Conservation (phyloP, 306 rosid species). For the Quercus glauca region DNA sequence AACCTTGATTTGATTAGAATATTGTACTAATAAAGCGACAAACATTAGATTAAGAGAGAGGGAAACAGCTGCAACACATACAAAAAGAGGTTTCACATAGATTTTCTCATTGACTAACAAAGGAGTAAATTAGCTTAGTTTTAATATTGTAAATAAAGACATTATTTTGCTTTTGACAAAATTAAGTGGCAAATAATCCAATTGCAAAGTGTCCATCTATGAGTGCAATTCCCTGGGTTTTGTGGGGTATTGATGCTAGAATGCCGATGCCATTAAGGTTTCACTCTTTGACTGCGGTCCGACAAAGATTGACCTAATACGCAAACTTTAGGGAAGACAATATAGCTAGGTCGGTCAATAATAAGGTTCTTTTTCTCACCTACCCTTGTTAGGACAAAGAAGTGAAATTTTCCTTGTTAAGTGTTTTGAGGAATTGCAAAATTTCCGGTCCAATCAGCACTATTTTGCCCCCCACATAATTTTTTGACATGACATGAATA, state of each 20-base stretch:
- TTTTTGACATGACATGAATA: too few relatives aligned
- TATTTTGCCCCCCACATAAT: too few relatives aligned
- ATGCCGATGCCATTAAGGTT: background rate
- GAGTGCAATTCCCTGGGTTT: background rate
- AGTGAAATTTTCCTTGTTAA: too few relatives aligned
- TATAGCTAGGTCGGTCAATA: too few relatives aligned
- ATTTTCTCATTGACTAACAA: background rate
- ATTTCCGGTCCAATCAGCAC: too few relatives aligned
- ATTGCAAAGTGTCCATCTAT: background rate
- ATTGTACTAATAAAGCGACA: background rate
- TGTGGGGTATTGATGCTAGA: background rate
- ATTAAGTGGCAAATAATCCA: background rate
- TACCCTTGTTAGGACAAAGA: too few relatives aligned
- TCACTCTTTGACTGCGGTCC: background rate
- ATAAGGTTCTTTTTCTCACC: too few relatives aligned
- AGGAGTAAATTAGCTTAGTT: background rate
- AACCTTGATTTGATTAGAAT: background rate
- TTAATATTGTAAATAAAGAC: background rate
- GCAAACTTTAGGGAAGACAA: too few relatives aligned
- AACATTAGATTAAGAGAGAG: background rate
- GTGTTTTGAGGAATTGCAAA: too few relatives aligned
- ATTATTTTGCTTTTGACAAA: background rate
- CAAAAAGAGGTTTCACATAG: background rate
- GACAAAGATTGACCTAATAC: background rate
- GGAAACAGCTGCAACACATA: slow-evolving; percentile 4